A percentile compares a stretch with the other conserved stretches of the same genome.
Evolutionary conservation across 495 filamentous ascomycete species (phyloP).

Genomic region (Aspergillus homomorphus): DNA sequence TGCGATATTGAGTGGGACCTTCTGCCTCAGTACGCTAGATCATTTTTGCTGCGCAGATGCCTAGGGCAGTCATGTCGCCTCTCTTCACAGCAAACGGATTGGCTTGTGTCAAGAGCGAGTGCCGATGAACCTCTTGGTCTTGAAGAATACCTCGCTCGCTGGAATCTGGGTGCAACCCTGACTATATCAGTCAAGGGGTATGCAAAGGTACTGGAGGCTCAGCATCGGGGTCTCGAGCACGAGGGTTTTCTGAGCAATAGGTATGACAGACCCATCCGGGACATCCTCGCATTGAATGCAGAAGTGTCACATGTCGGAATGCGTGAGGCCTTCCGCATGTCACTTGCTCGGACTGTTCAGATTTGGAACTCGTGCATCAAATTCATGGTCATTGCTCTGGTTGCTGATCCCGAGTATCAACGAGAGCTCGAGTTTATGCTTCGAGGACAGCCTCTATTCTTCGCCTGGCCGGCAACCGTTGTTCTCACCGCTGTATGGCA

Average conservation of each 20-base stretch:
- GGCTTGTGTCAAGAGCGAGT: slow-evolving; percentile 31
- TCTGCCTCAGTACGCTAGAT: slow-evolving; percentile 28
- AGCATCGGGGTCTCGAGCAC: slow-evolving; percentile 13
- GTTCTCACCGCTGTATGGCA: slow-evolving; percentile 49
- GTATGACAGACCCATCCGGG: slow-evolving; percentile 16
- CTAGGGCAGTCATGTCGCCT: slow-evolving; percentile 27
- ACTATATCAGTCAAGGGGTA: slow-evolving; percentile 23
- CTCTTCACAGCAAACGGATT: slow-evolving; percentile 23
- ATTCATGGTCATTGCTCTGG: slow-evolving; percentile 51
- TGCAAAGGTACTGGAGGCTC: slow-evolving; percentile 19
- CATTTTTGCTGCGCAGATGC: slow-evolving; percentile 31
- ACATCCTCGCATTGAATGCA: slow-evolving; percentile 24
- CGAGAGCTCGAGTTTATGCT: slow-evolving; percentile 51
- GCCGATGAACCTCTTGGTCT: slow-evolving; percentile 28
- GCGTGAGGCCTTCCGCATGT: slow-evolving; percentile 4
- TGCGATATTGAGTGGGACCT: slow-evolving; percentile 40
- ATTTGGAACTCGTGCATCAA: slow-evolving; percentile 33
- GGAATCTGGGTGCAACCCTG: slow-evolving; percentile 35
- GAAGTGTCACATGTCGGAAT: slow-evolving; percentile 4
- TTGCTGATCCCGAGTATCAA: slow-evolving; percentile 57
- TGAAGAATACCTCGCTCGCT: slow-evolving; percentile 34
- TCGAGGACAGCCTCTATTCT: slow-evolving; percentile 26
- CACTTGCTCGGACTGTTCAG: slow-evolving; percentile 4
- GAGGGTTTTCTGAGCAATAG: slow-evolving; percentile 13
- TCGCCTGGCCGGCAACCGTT: slow-evolving; percentile 31